Percentiles rank a stretch among this genome's conserved stretches.
Evolutionary conservation across 805 yeast genomes (phyloP).

Genomic region (Candida awuae): DNA sequence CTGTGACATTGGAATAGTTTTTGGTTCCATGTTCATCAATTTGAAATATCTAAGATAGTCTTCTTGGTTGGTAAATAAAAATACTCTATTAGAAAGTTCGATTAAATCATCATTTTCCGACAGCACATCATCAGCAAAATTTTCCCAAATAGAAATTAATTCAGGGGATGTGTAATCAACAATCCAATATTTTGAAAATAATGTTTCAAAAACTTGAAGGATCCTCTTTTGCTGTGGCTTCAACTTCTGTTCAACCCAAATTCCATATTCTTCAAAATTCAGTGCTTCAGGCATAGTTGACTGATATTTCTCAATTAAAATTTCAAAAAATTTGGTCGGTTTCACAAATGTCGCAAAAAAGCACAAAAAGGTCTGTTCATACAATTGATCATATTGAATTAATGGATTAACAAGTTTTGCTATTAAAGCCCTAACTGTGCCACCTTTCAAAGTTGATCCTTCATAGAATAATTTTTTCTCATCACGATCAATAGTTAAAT

Average conservation of each 20-base stretch:
- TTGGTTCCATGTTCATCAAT: constrained; percentile 13
- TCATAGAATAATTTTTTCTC: constrained; percentile 45
- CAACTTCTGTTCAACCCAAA: constrained; percentile 68
- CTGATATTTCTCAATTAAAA: constrained; percentile 57
- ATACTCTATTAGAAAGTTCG: constrained; percentile 19
- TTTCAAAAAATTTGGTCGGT: constrained; percentile 50
- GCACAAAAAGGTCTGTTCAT: constrained; percentile 60
- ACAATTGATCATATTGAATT: constrained; percentile 46
- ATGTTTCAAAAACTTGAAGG: constrained; percentile 54
- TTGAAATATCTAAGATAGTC: constrained; percentile 21
- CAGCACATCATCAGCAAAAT: constrained; percentile 15
- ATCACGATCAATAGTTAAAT: constrained; percentile 57
- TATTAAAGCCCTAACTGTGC: constrained; percentile 67
- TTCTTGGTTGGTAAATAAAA: constrained; percentile 20
- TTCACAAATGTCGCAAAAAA: constrained; percentile 71
- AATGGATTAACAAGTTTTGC: constrained; percentile 76
- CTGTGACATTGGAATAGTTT: constrained; percentile 12
- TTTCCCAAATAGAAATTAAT: constrained; percentile 26
- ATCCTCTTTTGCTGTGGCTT: constrained; percentile 60
- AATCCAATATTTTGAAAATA: constrained; percentile 67
- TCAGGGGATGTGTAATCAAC: constrained; percentile 46
- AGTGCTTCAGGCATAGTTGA: constrained; percentile 81
- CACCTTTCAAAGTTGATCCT: constrained; percentile 74
- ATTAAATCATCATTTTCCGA: constrained; percentile 9
- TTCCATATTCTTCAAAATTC: constrained; percentile 69